phyloP scores from a whole-genome alignment of 2,329 filamentous ascomycete species.

The Immersiporthe knoxdaviesiana region DNA sequence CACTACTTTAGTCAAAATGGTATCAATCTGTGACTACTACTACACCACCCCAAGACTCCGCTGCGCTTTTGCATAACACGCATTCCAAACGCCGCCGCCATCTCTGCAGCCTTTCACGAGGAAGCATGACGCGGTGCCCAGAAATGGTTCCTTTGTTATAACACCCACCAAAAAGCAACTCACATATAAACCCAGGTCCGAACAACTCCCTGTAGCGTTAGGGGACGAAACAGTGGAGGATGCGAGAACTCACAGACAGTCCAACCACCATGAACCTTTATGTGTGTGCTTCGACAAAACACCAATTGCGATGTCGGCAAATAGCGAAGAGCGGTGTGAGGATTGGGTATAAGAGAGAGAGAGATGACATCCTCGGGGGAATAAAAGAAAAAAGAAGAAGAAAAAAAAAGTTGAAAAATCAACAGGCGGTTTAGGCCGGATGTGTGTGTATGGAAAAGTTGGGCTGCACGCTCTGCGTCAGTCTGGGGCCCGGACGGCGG shows the following conservation, averaged over 20 bases:
- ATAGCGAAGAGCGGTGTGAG: neutral
- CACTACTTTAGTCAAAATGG: constrained; percentile 23
- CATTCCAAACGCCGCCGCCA: neutral
- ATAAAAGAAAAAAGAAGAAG: no score
- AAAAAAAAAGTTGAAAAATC: neutral
- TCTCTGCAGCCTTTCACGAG: neutral
- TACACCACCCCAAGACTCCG: constrained; percentile 15
- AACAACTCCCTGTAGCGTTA: constrained; percentile 21
- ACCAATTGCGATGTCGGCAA: constrained; percentile 4
- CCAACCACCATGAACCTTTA: constrained; percentile 10
- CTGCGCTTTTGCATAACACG: neutral
- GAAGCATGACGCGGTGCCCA: neutral
- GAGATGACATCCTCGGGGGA: neutral
- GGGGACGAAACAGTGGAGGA: constrained; percentile 21
- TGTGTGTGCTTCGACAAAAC: neutral
- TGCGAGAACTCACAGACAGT: constrained; percentile 29
- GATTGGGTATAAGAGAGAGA: neutral
- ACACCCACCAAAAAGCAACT: neutral
- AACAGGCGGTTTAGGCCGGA: no score
- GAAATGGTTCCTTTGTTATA: no score
- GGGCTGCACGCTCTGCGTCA: constrained; percentile 22
- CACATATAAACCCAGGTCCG: neutral
- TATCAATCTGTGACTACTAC: constrained; percentile 27
- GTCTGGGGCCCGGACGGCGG: constrained; percentile 17
- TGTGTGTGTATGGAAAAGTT: neutral